Percentiles rank a stretch among this genome's conserved stretches.
phyloP scores from a whole-genome alignment of 768 basidiomycete species.

The Pholiota microspora region DNA sequence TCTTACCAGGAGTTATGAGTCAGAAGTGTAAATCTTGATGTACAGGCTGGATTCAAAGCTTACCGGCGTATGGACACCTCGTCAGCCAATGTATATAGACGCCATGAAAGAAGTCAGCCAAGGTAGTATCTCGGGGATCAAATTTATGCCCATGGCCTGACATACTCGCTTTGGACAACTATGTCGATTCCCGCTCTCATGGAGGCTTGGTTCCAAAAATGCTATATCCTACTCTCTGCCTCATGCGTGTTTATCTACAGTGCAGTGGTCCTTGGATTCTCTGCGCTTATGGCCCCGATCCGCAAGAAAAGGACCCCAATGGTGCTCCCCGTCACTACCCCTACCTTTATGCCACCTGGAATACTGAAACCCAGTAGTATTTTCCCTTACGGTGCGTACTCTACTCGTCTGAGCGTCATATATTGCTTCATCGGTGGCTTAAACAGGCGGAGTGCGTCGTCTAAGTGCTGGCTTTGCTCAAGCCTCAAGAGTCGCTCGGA shows the following conservation, averaged over 20 bases:
- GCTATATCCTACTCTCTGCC: neutral
- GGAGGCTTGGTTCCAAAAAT: neutral
- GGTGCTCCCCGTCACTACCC: conserved; percentile 3
- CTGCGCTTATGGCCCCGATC: neutral
- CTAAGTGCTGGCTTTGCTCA: conserved; percentile 1
- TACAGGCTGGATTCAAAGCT: too few species aligned
- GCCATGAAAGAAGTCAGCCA: neutral
- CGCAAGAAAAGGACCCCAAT: neutral
- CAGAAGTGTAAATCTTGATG: too few species aligned
- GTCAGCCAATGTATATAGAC: too few species aligned
- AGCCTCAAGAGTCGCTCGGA: neutral
- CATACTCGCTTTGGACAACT: neutral
- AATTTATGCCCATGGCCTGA: neutral
- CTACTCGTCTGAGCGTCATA: too few species aligned
- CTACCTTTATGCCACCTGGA: neutral
- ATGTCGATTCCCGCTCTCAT: neutral
- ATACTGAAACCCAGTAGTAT: neutral
- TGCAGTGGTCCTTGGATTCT: neutral
- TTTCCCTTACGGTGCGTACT: neutral
- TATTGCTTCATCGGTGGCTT: too few species aligned
- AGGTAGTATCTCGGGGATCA: too few species aligned
- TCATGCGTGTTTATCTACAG: neutral
- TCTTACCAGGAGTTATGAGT: too few species aligned
- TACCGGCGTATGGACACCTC: too few species aligned
- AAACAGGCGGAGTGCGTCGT: neutral